Evolutionary conservation across 2,329 filamentous ascomycete species (phyloP), one percentile per base, ranked within the genome.

Genomic region (Catunica adiposa): DNA sequence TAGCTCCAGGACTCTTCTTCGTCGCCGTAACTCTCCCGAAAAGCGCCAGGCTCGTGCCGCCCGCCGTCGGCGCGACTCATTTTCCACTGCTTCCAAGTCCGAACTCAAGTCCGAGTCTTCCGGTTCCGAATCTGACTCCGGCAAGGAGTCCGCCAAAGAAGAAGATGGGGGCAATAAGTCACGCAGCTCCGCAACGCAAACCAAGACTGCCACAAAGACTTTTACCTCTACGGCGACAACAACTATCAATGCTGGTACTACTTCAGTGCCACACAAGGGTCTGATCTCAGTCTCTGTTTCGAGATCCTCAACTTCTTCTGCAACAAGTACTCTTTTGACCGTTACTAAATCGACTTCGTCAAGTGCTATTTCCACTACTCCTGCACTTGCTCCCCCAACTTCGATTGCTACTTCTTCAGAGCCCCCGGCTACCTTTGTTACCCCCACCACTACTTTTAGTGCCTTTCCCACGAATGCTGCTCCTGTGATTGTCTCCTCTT

Each of bases 71-170:
- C n/a, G n/a, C n/a, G n/a, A n/a, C n/a, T n/a, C n/a, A n/a, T 50
- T 26, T 22, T 48, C 26, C 44, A 48, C 26, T 15, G 15, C 3
- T 46, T 44, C 46, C 47, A 51, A 37, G 17, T 56, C 54, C 11
- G 48, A 37, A 1, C 34, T 26, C 34, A 14, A 29, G 15, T 9
- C 11, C 2, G 40, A 23, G 11, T 15, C 51, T 23, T n/a, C 11
- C 8, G 22, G 40, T 20, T 54, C 44, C 22, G 52, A 44, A 11
- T 54, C 31, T 29, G 55, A 54, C 34, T 54, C 31, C 29, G 55
- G 53, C 4, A 6, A 34, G 3, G 55, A 56, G 23, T 25, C 47
- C n/a, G 15, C 14, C 44, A 48, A 54, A 17, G 51, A 53, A n/a
- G 50, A 52, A 0, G 20, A 53, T 9, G 38, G n/a, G n/a, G n/a